Evolutionary conservation across 2,329 filamentous ascomycete species (phyloP).

Genomic region (Intubia oerlemansii): DNA sequence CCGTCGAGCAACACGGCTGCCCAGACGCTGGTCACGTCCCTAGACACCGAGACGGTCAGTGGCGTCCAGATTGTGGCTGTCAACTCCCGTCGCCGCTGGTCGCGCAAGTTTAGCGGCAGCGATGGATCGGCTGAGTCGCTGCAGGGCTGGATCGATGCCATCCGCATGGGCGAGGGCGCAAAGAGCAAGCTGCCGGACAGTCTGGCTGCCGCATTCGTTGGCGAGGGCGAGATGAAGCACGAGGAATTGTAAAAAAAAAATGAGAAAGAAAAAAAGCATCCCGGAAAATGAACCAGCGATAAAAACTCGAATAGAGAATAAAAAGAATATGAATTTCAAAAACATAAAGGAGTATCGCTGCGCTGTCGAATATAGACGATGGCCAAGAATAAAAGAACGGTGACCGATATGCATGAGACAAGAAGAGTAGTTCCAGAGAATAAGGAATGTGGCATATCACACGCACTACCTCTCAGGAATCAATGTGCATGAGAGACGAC

Average conservation of each 20-base stretch:
- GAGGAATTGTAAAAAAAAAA: constrained; percentile 17
- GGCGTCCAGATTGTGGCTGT: constrained; percentile 53
- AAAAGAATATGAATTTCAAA: too few species aligned
- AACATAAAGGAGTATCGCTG: too few species aligned
- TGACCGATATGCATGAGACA: not conserved
- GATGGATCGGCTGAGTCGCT: constrained; percentile 39
- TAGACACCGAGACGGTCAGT: too few species aligned
- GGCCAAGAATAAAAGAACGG: not conserved
- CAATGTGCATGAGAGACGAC: constrained; percentile 29
- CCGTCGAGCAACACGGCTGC: constrained; percentile 34
- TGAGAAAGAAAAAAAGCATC: not conserved
- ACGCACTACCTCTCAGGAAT: too few species aligned
- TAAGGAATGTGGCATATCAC: too few species aligned
- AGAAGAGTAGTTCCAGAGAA: too few species aligned
- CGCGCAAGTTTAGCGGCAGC: constrained; percentile 39
- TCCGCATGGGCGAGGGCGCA: constrained; percentile 67
- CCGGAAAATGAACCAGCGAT: too few species aligned
- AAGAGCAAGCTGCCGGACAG: constrained; percentile 56
- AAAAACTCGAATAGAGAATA: too few species aligned
- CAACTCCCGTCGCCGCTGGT: constrained; percentile 76
- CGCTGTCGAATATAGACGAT: too few species aligned
- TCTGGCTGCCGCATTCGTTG: constrained; percentile 7
- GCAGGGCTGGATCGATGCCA: constrained; percentile 77
- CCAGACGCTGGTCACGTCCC: too few species aligned
- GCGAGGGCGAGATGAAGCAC: constrained; percentile 12